Evolutionary conservation across 192 early-diverging fungal genomes (phyloP), one percentile per base, ranked within the genome.

Genomic region (Pilaira anomala): DNA sequence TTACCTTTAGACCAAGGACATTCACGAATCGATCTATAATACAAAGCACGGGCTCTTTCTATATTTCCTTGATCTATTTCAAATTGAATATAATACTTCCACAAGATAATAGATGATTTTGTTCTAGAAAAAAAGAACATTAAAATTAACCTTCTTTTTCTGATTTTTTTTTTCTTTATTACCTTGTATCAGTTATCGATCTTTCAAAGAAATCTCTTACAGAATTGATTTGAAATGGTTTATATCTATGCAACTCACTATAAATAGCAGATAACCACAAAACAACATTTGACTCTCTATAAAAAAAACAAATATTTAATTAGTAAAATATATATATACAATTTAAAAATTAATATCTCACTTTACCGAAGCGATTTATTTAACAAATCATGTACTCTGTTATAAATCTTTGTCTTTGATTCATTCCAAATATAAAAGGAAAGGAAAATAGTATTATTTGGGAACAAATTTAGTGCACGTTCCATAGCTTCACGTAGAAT

Each of bases 1-100:
- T 63, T 72, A 87, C 85, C 82, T 76, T 87, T 87, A 42, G 78
- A 73, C 87, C 87, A 88, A 9, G 87, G 87, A 74, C 87, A 88
- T 51, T 81, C 78, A 45, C 78, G 76, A 9, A 88, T 63, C 11
- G 87, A 79, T 6, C 81, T 71, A 67, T 80, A 87, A 39, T 84
- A 77, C 21, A 88, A 48, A 26, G 66, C 48, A 26, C 83, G 84
- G 13, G 80, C 84, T 61, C 63, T 72, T 8, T 50, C 56, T 11
- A 50, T 11, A 42, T 81, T 67, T 4, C 69, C 74, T 50, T 80
- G 45, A n/a, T 63, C 62, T 8, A 77, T 63, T 63, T 88, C 87
- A 67, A 83, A 80, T 46, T 82, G 48, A 57, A 88, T 83, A 66
- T 83, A 84, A 3, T 86, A 68, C 25, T 69, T 76, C 87, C 87